Conservation (phyloP, 768 basidiomycete genomes). For the Kwoniella botswanensis region DNA sequence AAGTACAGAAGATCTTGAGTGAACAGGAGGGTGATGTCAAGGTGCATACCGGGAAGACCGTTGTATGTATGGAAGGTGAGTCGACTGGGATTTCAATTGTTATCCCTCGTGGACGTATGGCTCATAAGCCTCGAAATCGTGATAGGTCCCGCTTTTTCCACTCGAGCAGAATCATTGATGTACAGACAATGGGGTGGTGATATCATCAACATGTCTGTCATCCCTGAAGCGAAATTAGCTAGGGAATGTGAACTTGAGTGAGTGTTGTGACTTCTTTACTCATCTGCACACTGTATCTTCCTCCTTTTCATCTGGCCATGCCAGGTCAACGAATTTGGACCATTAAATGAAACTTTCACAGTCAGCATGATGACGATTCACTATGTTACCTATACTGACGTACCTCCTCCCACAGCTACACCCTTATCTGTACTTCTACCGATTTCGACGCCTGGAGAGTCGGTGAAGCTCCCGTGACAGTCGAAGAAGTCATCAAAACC, state of each 20-base stretch:
- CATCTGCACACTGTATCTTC: neutral
- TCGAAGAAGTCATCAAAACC: constrained; percentile 87
- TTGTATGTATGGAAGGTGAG: constrained; percentile 96
- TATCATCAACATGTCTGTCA: constrained; percentile 79
- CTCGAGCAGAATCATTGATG: constrained; percentile 94
- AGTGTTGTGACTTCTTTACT: constrained; percentile 35
- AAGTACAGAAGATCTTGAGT: constrained; percentile 69
- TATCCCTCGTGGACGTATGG: too few species aligned
- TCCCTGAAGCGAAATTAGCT: constrained; percentile 97
- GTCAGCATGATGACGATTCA: neutral
- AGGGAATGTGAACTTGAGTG: constrained; percentile 92
- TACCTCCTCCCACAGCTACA: constrained; percentile 67
- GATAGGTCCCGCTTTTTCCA: constrained; percentile 77
- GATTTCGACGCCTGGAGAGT: constrained; percentile 97
- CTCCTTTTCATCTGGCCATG: neutral
- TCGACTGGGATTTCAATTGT: neutral
- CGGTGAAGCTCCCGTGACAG: constrained; percentile 78
- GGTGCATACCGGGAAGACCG: constrained; percentile 79
- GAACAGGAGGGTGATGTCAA: constrained; percentile 65
- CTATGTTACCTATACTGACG: neutral
- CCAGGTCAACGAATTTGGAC: neutral
- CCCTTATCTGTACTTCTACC: constrained; percentile 76
- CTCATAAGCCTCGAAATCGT: too few species aligned
- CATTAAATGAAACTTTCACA: too few species aligned
- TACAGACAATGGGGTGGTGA: constrained; percentile 80